Conservation (phyloP, 306 rosid genomes). For the Geum urbanum region DNA sequence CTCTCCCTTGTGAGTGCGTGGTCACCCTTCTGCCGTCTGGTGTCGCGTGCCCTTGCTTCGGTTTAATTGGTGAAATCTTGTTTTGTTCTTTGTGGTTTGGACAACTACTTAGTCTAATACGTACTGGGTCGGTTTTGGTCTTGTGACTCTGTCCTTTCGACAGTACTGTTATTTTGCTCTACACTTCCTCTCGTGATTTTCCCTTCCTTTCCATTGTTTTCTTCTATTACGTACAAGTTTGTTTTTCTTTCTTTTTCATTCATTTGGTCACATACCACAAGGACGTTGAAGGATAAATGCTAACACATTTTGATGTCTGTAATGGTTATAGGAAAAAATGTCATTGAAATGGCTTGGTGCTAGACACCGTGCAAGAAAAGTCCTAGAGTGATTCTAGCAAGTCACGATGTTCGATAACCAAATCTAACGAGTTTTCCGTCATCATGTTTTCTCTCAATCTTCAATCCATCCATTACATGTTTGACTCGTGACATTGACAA, state of each 20-base stretch:
- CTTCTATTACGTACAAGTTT: no score
- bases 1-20: not conserved
- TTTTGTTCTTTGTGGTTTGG: constrained; percentile 11
- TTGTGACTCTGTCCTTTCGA: not conserved
- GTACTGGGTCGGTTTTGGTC: not conserved
- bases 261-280: not conserved
- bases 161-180: not conserved
- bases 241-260: not conserved
- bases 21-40: not conserved
- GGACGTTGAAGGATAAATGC: not conserved
- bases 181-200: not conserved
- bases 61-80: not conserved
- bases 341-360: no score
- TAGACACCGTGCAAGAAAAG: no score
- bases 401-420: no score
- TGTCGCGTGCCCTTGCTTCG: not conserved
- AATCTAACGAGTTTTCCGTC: no score
- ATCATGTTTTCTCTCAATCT: no score
- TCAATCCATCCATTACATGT: no score
- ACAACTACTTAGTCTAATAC: no score
- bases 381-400: no score
- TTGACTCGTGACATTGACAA: no score
- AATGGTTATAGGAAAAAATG: no score
- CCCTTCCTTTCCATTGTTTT: not conserved
- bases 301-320: no score